Evolutionary conservation across 2,329 filamentous ascomycete species (phyloP).

Genomic region (Phaeoacremonium minimum): DNA sequence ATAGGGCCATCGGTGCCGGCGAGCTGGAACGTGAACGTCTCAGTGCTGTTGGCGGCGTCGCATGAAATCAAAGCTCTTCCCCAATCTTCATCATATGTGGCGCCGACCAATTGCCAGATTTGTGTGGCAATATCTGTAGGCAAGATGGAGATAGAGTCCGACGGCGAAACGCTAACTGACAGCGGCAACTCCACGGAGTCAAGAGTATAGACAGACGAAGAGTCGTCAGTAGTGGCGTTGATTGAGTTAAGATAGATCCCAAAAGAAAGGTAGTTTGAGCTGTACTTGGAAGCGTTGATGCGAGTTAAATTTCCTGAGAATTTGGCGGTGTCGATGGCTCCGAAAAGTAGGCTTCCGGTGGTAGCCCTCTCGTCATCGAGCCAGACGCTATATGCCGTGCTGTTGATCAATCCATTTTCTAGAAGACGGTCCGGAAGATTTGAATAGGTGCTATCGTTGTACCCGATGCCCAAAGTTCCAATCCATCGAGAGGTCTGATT

Average conservation of each 20-base stretch:
- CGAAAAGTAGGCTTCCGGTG: slow-evolving; percentile 23
- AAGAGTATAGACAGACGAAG: slow-evolving; percentile 5
- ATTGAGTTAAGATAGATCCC: slow-evolving; percentile 8
- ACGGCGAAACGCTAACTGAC: slow-evolving; percentile 11
- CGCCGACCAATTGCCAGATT: slow-evolving; percentile 21
- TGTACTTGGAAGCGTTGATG: slow-evolving; percentile 7
- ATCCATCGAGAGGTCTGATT: slow-evolving; percentile 9
- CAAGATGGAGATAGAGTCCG: slow-evolving; percentile 17
- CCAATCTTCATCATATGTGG: slow-evolving; percentile 11
- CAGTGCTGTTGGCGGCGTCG: slow-evolving; percentile 11
- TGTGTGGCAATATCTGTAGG: slow-evolving; percentile 16
- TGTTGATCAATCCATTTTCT: slow-evolving; percentile 17
- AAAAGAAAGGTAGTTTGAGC: slow-evolving; percentile 3
- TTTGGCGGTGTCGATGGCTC: slow-evolving; percentile 22
- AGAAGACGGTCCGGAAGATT: slow-evolving; percentile 20
- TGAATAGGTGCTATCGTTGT: slow-evolving; percentile 12
- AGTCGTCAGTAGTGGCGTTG: slow-evolving; percentile 10
- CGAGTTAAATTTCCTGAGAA: slow-evolving; percentile 10
- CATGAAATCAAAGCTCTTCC: slow-evolving; percentile 17
- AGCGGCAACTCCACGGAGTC: slow-evolving; percentile 14
- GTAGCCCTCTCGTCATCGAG: slow-evolving; percentile 18
- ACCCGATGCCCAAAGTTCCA: slow-evolving; percentile 22
- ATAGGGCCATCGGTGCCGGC: slow-evolving; percentile 18
- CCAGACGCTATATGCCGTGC: slow-evolving; percentile 25
- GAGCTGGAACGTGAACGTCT: slow-evolving; percentile 19